Conservation (phyloP, 192 early-diverging fungal genomes). For the Chytriomyces confervae region DNA sequence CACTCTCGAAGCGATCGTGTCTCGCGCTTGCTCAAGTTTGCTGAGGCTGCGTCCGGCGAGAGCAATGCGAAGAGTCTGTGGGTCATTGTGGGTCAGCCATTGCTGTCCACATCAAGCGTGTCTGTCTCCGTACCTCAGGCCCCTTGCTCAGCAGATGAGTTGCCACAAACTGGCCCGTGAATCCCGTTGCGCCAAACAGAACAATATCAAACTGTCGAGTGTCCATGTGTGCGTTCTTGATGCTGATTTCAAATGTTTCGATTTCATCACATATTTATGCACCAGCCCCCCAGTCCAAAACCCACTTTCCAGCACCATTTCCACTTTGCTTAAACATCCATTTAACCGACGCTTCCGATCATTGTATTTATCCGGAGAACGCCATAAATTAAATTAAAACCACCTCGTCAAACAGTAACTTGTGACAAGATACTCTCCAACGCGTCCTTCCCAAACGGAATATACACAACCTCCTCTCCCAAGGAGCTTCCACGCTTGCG, state of each 20-base stretch:
- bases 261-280: too few relatives aligned
- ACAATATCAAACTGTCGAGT: not conserved
- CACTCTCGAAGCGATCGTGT: conserved; percentile 44
- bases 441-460: conserved; percentile 70
- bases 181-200: conserved; percentile 73
- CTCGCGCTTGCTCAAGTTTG: conserved; percentile 67
- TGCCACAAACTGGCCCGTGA: conserved; percentile 75
- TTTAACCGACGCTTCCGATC: too few relatives aligned
- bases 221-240: too few relatives aligned
- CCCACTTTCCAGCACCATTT: too few relatives aligned
- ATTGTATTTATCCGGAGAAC: too few relatives aligned
- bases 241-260: too few relatives aligned
- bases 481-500: conserved; percentile 53
- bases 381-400: too few relatives aligned
- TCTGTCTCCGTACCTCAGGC: conserved; percentile 36
- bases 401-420: conserved; percentile 42
- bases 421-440: conserved; percentile 73
- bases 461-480: conserved; percentile 73
- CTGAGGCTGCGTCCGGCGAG: conserved; percentile 74
- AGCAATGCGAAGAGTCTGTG: conserved; percentile 65
- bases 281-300: too few relatives aligned
- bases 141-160: conserved; percentile 65
- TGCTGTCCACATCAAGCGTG: not conserved
- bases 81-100: not conserved
- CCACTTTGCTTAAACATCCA: too few relatives aligned